Conservation (phyloP, 2,329 filamentous ascomycete genomes). For the Monosporascus sp. region DNA sequence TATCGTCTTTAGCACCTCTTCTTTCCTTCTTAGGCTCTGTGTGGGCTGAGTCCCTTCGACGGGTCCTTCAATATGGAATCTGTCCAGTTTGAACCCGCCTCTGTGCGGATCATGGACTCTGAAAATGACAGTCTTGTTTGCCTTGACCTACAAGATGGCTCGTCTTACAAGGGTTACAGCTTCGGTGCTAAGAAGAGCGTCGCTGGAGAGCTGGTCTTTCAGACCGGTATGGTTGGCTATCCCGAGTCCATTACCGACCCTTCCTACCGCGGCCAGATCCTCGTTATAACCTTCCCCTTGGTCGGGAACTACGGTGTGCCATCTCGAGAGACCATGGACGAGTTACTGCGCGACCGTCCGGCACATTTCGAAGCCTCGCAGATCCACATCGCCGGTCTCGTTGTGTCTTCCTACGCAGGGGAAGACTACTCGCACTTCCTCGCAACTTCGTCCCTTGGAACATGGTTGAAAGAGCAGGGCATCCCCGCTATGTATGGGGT, state of each 20-base stretch:
- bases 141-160: conserved; percentile 90
- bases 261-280: conserved; percentile 85
- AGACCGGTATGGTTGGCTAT: conserved; percentile 99
- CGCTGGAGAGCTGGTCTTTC: conserved; percentile 96
- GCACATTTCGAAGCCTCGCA: conserved; percentile 88
- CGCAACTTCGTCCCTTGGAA: conserved; percentile 80
- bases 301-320: conserved; percentile 98
- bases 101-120: conserved; percentile 49
- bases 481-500: conserved; percentile 93
- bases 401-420: conserved; percentile 86
- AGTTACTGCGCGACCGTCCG: conserved; percentile 77
- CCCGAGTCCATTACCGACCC: conserved; percentile 88
- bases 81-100: conserved; percentile 48
- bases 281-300: conserved; percentile 92
- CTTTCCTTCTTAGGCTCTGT: not conserved
- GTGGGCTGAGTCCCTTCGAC: not conserved
- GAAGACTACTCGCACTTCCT: conserved; percentile 95
- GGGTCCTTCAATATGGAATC: conserved; percentile 27
- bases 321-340: conserved; percentile 76
- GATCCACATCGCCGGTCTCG: conserved; percentile 90
- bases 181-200: conserved; percentile 94
- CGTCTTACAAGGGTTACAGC: conserved; percentile 88
- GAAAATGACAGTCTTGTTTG: conserved; percentile 63
- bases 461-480: conserved; percentile 94
- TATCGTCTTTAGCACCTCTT: conserved; percentile 1